Evolutionary conservation across 2,329 filamentous ascomycete genomes (phyloP), one percentile per base, ranked within the genome.

Genomic region (Botrytis sinoallii): DNA sequence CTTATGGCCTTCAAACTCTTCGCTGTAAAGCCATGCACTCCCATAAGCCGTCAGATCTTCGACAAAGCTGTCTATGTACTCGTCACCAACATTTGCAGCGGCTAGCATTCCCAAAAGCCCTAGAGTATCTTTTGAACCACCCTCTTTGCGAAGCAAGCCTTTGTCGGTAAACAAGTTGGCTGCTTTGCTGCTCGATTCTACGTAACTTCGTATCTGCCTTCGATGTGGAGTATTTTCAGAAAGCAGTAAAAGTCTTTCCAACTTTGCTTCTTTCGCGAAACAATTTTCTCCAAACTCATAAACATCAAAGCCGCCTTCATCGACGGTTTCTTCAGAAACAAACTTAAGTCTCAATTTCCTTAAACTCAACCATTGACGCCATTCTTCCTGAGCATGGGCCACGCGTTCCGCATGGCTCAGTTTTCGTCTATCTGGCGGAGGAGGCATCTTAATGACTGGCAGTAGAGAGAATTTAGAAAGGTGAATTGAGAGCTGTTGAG

Each of bases 1-100:
- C 22, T 44, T 22, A n/a, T 72, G 70, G 18, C 70, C 70, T 55
- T 66, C 44, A 59, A 67, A 67, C 8, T 55, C 48, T 10, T 52
- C 5, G 66, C 16, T 67, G 32, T 32, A 25, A 22, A 67, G 60
- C 44, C 61, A 72, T 44, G 48, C 38, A n/a, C 61, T 20, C 4
- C 29, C 10, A 8, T n/a, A 20, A n/a, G 16, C 25, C n/a, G 18
- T n/a, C 40, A 70, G 35, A 55, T 71, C 59, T 6, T 66, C 16
- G 18, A 67, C 32, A 59, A 20, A 72, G 14, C 38, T 12, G n/a
- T 72, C 35, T 35, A 67, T 70, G n/a, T 42, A 57, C 12, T 42
- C 7, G 29, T 57, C 48, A 38, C 38, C 66, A 57, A 69, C 48
- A 44, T 25, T 32, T 22, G 38, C 66, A 57, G 66, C 52, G n/a